Conservation (phyloP, 805 yeast species). For the Kluyveromyces starmeri region DNA sequence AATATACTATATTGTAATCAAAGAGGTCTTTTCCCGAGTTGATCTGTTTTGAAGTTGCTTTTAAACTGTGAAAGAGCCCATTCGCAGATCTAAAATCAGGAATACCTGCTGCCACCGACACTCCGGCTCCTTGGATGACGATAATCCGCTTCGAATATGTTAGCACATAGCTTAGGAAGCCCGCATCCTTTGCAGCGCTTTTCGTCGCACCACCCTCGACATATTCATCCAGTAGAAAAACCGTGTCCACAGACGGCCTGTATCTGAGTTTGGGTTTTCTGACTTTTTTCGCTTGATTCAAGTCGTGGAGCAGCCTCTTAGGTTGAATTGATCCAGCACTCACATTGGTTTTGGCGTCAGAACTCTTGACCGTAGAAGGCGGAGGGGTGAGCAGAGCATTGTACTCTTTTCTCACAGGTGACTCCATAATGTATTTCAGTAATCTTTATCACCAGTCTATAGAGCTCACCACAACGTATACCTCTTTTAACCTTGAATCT, state of each 20-base stretch:
- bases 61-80: slow-evolving; percentile 59
- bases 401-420: slow-evolving; percentile 1
- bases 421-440: slow-evolving; percentile 4
- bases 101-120: slow-evolving; percentile 84
- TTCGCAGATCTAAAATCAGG: slow-evolving; percentile 78
- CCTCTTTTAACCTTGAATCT: too few relatives aligned
- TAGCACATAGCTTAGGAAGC: slow-evolving; percentile 44
- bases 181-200: slow-evolving; percentile 25
- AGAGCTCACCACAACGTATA: too few relatives aligned
- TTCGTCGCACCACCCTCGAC: slow-evolving; percentile 10
- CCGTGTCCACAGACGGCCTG: slow-evolving; percentile 39
- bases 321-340: slow-evolving; percentile 11
- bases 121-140: slow-evolving; percentile 81
- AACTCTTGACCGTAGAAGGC: slow-evolving; percentile 8
- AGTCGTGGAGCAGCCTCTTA: slow-evolving; percentile 15
- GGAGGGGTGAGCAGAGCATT: slow-evolving; percentile 6
- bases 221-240: slow-evolving; percentile 30
- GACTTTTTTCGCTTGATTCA: slow-evolving; percentile 6
- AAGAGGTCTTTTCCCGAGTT: slow-evolving; percentile 59
- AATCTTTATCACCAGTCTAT: too few relatives aligned
- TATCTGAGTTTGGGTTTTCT: slow-evolving; percentile 39
- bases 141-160: slow-evolving; percentile 49
- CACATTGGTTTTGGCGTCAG: background rate
- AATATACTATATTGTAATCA: slow-evolving; percentile 62
- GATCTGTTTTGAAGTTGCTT: slow-evolving; percentile 28